Conservation (phyloP, 2,329 filamentous ascomycete genomes). For the Paracoccidioides brasiliensis region DNA sequence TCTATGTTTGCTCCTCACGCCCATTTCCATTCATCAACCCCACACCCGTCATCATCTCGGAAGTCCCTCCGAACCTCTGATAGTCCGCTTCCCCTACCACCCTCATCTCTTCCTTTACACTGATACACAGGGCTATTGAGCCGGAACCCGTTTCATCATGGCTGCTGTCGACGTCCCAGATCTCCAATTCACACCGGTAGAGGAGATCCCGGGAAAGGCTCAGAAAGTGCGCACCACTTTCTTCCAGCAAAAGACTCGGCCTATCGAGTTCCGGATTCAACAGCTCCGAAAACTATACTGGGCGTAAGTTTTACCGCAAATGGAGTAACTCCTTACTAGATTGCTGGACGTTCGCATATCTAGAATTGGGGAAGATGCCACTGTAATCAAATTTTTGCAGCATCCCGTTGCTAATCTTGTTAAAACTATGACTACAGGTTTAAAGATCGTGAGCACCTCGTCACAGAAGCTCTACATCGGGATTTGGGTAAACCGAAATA, state of each 20-base stretch:
- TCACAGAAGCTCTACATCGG: slow-evolving; percentile 60
- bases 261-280: slow-evolving; percentile 64
- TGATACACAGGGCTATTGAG: neutral
- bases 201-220: slow-evolving; percentile 51
- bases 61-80: no score
- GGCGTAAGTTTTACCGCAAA: slow-evolving; percentile 40
- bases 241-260: slow-evolving; percentile 65
- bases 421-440: slow-evolving; percentile 31
- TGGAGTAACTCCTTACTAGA: no score
- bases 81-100: no score
- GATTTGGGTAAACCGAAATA: slow-evolving; percentile 68
- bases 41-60: no score
- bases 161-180: slow-evolving; percentile 24
- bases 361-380: no score
- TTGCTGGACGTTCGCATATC: no score
- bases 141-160: neutral
- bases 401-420: neutral
- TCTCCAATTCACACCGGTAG: slow-evolving; percentile 51
- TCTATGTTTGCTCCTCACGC: no score
- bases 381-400: neutral
- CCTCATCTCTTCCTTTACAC: neutral
- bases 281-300: slow-evolving; percentile 94
- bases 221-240: slow-evolving; percentile 55
- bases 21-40: no score
- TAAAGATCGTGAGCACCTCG: slow-evolving; percentile 59